Evolutionary conservation across 345 rosid genomes (phyloP).

Genomic region (Orychophragmus violaceus): DNA sequence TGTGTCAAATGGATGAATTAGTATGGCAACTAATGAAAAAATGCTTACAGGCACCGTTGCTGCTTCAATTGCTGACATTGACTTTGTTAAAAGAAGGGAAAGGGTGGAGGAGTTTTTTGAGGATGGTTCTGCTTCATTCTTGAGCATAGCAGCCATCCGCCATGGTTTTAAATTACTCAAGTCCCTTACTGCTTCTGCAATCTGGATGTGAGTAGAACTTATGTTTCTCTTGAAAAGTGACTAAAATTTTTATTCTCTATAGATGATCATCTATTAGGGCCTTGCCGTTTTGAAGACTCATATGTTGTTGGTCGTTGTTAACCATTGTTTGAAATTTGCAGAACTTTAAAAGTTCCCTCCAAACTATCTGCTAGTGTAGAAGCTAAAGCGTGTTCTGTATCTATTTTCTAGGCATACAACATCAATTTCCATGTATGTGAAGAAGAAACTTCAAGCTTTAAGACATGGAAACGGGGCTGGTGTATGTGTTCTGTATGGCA

Average conservation of each 20-base stretch:
- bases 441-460: conserved; percentile 56
- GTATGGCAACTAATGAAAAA: conserved; percentile 5
- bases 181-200: conserved; percentile 58
- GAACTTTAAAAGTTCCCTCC: background rate
- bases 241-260: background rate
- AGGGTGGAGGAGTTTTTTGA: conserved; percentile 77
- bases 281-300: background rate
- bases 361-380: conserved; percentile 11
- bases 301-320: background rate
- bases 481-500: conserved; percentile 65
- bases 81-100: conserved; percentile 90
- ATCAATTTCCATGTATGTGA: conserved; percentile 57
- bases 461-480: conserved; percentile 58
- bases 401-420: conserved; percentile 56
- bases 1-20: background rate
- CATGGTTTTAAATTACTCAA: conserved; percentile 78
- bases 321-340: background rate
- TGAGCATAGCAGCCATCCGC: conserved; percentile 73
- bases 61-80: conserved; percentile 87
- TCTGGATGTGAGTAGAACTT: conserved; percentile 47
- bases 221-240: background rate
- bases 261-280: background rate
- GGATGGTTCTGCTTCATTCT: conserved; percentile 85
- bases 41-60: conserved; percentile 76
- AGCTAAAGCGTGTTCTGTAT: conserved; percentile 16